These are phyloP conservation scores for Lentinula aciculospora DNA, from an alignment of 768 basidiomycete species.

Conservation along the genomic window DNA sequence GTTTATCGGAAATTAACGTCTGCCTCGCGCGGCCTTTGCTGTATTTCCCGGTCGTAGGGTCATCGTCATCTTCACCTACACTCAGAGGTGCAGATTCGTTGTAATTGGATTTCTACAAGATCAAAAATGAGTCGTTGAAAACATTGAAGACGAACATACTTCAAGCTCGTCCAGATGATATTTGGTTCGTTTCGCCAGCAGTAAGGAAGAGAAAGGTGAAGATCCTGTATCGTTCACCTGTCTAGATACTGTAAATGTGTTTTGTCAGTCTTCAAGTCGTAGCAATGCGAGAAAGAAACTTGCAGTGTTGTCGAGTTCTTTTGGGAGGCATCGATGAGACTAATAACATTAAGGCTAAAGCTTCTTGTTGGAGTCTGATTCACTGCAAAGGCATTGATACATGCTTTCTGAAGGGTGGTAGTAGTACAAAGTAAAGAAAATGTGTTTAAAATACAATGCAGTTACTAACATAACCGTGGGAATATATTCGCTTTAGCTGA, in stretches of 20 bases:
- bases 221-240: slow-evolving; percentile 38
- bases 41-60: slow-evolving; percentile 30
- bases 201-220: slow-evolving; percentile 49
- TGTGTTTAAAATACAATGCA: too few species aligned
- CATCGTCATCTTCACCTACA: slow-evolving; percentile 41
- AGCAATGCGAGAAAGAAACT: neutral
- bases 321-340: slow-evolving; percentile 3
- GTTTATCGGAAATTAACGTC: slow-evolving; percentile 69
- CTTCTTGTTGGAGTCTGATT: too few species aligned
- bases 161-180: slow-evolving; percentile 83
- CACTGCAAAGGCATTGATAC: too few species aligned
- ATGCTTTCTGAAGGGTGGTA: too few species aligned
- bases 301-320: slow-evolving; percentile 4
- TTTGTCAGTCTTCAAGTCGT: neutral
- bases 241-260: slow-evolving; percentile 33
- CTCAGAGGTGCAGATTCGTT: slow-evolving; percentile 47
- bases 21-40: slow-evolving; percentile 69
- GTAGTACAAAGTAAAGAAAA: too few species aligned
- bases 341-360: neutral
- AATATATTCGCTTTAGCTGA: neutral
- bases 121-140: too few species aligned
- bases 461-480: neutral
- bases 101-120: slow-evolving; percentile 55
- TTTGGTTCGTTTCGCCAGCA: slow-evolving; percentile 71
- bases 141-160: slow-evolving; percentile 28